These are phyloP conservation scores for Podospora pseudopauciseta DNA, from an alignment of 495 filamentous ascomycete species.

Conservation along the genomic window DNA sequence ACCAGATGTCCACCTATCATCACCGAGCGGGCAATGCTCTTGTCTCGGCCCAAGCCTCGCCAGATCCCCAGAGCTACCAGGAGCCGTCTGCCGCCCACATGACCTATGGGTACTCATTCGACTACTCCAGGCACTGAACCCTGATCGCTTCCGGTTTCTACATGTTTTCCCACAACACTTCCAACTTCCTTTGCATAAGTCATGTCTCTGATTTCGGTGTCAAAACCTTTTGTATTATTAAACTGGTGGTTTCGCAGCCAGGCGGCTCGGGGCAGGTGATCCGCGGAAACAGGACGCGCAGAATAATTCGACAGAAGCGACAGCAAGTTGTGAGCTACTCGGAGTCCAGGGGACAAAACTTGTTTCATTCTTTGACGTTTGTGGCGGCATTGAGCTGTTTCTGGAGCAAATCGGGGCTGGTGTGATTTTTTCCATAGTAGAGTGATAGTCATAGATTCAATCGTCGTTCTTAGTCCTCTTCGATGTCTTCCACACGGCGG, in stretches of 20 bases:
- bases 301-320: constrained; percentile 3
- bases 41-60: not conserved
- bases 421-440: not conserved
- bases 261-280: not conserved
- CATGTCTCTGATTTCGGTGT: not conserved
- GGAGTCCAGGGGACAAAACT: not conserved
- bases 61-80: constrained; percentile 1
- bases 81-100: not conserved
- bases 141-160: not conserved
- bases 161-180: not conserved
- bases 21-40: not conserved
- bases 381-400: not conserved
- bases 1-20: not conserved
- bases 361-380: not conserved
- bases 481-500: constrained; percentile 13
- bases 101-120: not conserved
- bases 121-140: not conserved
- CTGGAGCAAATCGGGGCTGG: not conserved
- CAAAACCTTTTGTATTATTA: not conserved
- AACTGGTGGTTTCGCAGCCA: not conserved
- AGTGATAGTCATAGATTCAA: not conserved
- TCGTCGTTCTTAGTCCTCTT: constrained; percentile 20
- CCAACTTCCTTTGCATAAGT: not conserved
- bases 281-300: constrained; percentile 7
- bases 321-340: not conserved